Evolutionary conservation across 805 yeast genomes (phyloP).

Genomic region (Tetrapisispora iriomotensis): DNA sequence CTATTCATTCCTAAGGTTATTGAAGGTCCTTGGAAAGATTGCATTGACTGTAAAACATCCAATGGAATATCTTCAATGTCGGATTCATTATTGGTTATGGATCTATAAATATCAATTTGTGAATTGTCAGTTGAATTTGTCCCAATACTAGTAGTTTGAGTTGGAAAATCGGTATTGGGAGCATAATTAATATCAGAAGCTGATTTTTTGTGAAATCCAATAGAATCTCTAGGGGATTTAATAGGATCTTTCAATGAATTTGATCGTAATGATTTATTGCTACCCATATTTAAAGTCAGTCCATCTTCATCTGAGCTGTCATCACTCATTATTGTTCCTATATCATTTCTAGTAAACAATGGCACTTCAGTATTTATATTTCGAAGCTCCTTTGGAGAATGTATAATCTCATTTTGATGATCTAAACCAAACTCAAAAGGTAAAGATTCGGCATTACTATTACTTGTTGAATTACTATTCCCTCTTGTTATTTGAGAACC

Average conservation of each 20-base stretch:
- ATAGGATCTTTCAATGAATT: neutral
- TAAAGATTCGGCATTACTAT: conserved; percentile 16
- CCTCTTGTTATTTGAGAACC: conserved; percentile 5
- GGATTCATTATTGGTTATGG: conserved; percentile 4
- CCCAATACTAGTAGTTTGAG: neutral
- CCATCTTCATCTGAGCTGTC: conserved; percentile 11
- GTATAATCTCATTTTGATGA: conserved; percentile 18
- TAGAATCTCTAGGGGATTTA: no score
- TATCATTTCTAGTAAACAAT: conserved; percentile 3
- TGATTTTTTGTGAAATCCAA: neutral
- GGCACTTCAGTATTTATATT: conserved; percentile 6
- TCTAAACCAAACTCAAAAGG: conserved; percentile 28
- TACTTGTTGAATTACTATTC: conserved; percentile 1
- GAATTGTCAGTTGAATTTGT: neutral
- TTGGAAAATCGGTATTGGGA: neutral
- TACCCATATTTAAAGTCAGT: conserved; percentile 15
- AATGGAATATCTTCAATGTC: conserved; percentile 5
- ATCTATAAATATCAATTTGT: neutral
- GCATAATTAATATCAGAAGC: neutral
- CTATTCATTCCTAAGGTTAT: neutral
- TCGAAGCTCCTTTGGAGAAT: conserved; percentile 17
- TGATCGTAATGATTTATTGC: conserved; percentile 6
- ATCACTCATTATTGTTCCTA: conserved; percentile 1
- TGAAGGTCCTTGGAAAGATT: neutral
- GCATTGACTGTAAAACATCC: conserved; percentile 4